Conservation (phyloP, 768 basidiomycete species). For the Cantharellus anzutake region DNA sequence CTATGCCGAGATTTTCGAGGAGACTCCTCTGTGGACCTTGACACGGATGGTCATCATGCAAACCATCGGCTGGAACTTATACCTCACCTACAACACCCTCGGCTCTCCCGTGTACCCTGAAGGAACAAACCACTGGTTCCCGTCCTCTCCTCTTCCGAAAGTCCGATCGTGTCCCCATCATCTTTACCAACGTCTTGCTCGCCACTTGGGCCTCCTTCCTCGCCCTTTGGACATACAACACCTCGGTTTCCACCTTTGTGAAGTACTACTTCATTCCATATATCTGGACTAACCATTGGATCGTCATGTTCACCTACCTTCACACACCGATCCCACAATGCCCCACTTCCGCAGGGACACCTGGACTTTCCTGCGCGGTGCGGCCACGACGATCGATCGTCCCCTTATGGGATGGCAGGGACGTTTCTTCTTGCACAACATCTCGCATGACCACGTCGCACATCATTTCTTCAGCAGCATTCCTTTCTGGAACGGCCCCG, state of each 20-base stretch:
- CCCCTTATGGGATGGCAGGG: conserved; percentile 42
- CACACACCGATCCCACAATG: conserved; percentile 96
- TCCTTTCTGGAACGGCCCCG: not conserved
- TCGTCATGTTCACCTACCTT: conserved; percentile 89
- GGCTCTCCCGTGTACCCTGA: conserved; percentile 68
- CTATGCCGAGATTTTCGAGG: not conserved
- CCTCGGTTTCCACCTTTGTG: conserved; percentile 55
- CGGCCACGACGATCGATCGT: conserved; percentile 80
- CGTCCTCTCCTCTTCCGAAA: conserved; percentile 60
- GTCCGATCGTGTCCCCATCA: conserved; percentile 53
- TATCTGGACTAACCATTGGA: conserved; percentile 52
- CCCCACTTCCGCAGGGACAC: conserved; percentile 82
- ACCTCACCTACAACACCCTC: conserved; percentile 64
- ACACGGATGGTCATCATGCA: conserved; percentile 13
- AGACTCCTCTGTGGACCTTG: not conserved
- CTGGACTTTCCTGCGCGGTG: conserved; percentile 89
- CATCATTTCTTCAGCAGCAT: conserved; percentile 93
- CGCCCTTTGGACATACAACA: conserved; percentile 32
- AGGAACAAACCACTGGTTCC: conserved; percentile 69
- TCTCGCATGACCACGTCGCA: conserved; percentile 74
- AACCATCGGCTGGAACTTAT: conserved; percentile 73
- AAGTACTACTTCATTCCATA: conserved; percentile 75
- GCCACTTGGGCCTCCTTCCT: conserved; percentile 47
- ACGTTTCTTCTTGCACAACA: conserved; percentile 1
- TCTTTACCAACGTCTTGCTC: conserved; percentile 71